Conservation (phyloP, 1,284 basidiomycete genomes). For the Trichosporon asahii region DNA sequence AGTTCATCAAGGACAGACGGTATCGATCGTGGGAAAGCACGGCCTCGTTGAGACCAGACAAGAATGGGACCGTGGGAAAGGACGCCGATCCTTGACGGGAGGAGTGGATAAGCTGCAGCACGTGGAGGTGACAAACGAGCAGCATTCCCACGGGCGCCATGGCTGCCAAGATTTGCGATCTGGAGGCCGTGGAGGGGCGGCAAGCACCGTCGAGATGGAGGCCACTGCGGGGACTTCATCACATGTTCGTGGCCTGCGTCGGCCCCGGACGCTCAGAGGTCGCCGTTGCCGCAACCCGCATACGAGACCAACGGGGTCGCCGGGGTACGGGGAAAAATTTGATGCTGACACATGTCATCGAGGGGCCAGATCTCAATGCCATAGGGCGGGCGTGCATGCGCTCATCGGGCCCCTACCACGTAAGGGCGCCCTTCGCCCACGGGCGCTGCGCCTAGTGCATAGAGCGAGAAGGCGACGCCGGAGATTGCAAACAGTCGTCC, state of each 20-base stretch:
- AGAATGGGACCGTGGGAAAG: too few relatives aligned
- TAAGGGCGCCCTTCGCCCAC: not conserved
- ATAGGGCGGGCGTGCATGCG: not conserved
- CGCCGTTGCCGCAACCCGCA: not conserved
- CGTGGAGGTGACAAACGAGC: not conserved
- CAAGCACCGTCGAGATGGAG: not conserved
- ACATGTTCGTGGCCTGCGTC: conserved; percentile 1
- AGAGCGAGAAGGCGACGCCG: not conserved
- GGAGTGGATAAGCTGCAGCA: not conserved
- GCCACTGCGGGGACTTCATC: conserved; percentile 3
- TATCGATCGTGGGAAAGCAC: too few relatives aligned
- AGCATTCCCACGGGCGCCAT: not conserved
- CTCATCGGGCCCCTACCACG: not conserved
- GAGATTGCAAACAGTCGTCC: not conserved
- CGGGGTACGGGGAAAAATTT: conserved; percentile 4
- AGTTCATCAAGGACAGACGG: too few relatives aligned
- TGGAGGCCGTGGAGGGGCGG: not conserved
- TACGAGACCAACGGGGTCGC: not conserved
- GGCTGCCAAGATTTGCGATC: too few relatives aligned
- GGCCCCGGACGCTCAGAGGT: not conserved
- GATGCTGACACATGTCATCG: not conserved
- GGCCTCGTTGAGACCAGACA: too few relatives aligned
- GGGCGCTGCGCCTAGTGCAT: not conserved
- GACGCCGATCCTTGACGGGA: too few relatives aligned
- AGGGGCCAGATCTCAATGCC: not conserved